Conservation (phyloP, 2,329 filamentous ascomycete genomes). For the Alternaria gansuensis region DNA sequence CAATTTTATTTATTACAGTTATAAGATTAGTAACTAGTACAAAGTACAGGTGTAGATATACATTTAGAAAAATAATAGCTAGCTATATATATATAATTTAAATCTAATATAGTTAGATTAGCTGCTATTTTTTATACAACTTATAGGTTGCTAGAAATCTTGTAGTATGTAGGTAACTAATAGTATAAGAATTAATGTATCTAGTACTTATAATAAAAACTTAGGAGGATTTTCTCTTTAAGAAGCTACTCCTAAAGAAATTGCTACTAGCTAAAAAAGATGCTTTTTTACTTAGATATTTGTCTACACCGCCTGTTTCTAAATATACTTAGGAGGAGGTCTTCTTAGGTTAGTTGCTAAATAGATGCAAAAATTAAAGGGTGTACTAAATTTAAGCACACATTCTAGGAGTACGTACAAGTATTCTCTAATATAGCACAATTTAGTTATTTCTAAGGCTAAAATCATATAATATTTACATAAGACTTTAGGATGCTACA, state of each 20-base stretch:
- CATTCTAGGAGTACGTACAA: neutral
- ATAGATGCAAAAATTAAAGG: constrained; percentile 8
- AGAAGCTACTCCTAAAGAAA: neutral
- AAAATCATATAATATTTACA: constrained; percentile 8
- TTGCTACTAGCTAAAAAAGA: constrained; percentile 10
- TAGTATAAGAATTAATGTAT: constrained; percentile 9
- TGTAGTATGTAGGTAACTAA: constrained; percentile 2
- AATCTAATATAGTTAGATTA: constrained; percentile 14
- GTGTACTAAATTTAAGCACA: neutral
- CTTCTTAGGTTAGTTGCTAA: constrained; percentile 19
- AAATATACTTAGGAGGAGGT: constrained; percentile 24
- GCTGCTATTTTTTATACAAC: constrained; percentile 18
- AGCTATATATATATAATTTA: constrained; percentile 30
- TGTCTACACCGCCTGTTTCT: constrained; percentile 23
- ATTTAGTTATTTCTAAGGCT: neutral
- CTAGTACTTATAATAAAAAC: constrained; percentile 26
- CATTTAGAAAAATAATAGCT: constrained; percentile 27
- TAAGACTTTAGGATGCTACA: neutral
- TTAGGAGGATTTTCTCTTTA: neutral
- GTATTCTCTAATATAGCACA: constrained; percentile 1
- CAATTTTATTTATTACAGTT: constrained; percentile 23
- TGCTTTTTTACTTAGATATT: constrained; percentile 13
- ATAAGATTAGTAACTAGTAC: constrained; percentile 27
- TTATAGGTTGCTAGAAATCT: constrained; percentile 12
- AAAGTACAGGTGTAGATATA: constrained; percentile 26